Conservation (phyloP, 805 yeast species). For the Jamesozyma piceae region DNA sequence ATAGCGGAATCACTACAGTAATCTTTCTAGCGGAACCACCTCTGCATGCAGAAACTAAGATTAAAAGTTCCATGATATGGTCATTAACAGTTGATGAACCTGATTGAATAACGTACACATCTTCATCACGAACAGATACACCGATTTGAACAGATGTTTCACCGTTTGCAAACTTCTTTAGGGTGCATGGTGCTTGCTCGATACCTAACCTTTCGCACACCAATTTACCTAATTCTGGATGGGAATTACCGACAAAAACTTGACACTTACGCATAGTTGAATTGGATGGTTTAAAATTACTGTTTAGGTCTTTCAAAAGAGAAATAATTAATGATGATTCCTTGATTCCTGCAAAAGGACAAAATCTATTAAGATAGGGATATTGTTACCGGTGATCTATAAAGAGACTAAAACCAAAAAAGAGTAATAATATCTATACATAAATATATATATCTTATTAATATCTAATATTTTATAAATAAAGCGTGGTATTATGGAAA, state of each 20-base stretch:
- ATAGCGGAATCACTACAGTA: slow-evolving; percentile 93
- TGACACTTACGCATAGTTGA: slow-evolving; percentile 85
- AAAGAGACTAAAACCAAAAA: neutral
- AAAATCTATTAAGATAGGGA: neutral
- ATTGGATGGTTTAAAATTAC: neutral
- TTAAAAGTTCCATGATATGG: slow-evolving; percentile 90
- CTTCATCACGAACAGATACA: slow-evolving; percentile 92
- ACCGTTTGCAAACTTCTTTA: slow-evolving; percentile 91
- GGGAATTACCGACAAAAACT: slow-evolving; percentile 92
- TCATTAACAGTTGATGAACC: slow-evolving; percentile 85
- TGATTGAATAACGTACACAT: slow-evolving; percentile 85
- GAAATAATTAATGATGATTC: neutral
- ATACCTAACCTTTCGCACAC: slow-evolving; percentile 89
- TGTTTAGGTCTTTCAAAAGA: neutral
- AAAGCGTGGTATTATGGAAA: neutral
- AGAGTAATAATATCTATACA: neutral
- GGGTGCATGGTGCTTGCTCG: slow-evolving; percentile 84
- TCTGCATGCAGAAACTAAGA: slow-evolving; percentile 87
- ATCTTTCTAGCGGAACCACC: slow-evolving; percentile 98
- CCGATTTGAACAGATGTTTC: slow-evolving; percentile 96
- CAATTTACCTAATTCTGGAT: slow-evolving; percentile 83
- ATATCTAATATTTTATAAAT: no score
- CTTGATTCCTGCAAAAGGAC: neutral
- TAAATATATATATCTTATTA: neutral
- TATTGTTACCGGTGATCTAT: neutral